Evolutionary conservation across 176 grass and related monocot genomes (phyloP).

Genomic region (Triticum turgidum): DNA sequence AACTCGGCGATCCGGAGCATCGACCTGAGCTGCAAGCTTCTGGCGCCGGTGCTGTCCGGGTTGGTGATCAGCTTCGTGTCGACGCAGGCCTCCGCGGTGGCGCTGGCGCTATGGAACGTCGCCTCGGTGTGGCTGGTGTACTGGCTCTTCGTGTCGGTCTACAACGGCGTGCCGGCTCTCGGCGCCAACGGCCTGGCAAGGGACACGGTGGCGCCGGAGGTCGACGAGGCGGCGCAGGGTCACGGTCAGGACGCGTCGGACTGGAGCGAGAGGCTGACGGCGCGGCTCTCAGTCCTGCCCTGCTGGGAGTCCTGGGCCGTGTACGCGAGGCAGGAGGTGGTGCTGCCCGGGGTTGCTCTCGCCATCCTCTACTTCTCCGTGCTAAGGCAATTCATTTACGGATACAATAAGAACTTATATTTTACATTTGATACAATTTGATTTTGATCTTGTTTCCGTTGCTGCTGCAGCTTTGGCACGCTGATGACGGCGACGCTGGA

Average conservation of each 20-base stretch:
- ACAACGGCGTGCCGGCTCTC: slow-evolving; percentile 62
- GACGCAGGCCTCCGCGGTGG: slow-evolving; percentile 54
- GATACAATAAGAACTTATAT: no score
- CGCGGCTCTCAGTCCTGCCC: slow-evolving; percentile 51
- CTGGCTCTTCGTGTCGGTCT: slow-evolving; percentile 76
- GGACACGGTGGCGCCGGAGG: neutral
- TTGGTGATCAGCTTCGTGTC: slow-evolving; percentile 87
- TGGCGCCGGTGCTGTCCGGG: slow-evolving; percentile 71
- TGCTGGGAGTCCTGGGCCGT: slow-evolving; percentile 74
- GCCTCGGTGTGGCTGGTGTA: slow-evolving; percentile 59
- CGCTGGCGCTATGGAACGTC: slow-evolving; percentile 64
- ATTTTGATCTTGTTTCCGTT: neutral
- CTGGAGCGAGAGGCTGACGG: slow-evolving; percentile 34
- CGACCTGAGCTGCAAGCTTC: slow-evolving; percentile 65
- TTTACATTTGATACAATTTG: no score
- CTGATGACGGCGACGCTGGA: neutral
- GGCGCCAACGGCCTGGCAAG: slow-evolving; percentile 30
- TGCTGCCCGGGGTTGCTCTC: neutral
- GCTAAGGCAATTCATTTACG: neutral
- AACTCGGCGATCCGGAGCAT: slow-evolving; percentile 41
- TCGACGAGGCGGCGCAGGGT: slow-evolving; percentile 1
- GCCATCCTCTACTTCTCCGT: neutral
- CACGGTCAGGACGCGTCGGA: neutral
- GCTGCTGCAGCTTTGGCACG: neutral
- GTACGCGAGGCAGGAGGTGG: slow-evolving; percentile 66